Conservation (phyloP, 345 rosid species). For the Pugionium dolabratum region DNA sequence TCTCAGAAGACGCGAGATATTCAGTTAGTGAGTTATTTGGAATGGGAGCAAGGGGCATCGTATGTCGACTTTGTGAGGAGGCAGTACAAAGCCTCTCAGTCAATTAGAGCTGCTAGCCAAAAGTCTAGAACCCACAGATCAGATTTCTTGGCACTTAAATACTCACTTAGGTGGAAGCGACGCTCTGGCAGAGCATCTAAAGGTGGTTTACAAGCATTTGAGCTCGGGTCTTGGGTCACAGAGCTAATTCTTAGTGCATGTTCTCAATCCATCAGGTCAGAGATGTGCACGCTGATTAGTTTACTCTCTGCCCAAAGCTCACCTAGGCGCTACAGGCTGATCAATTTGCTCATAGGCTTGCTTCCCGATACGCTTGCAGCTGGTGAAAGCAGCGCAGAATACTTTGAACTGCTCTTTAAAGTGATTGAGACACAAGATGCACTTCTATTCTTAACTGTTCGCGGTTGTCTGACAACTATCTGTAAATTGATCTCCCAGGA, state of each 20-base stretch:
- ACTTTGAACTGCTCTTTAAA: constrained; percentile 89
- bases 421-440: constrained; percentile 92
- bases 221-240: constrained; percentile 96
- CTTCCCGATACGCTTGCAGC: constrained; percentile 86
- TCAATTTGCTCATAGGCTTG: constrained; percentile 78
- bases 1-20: constrained; percentile 73
- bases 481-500: constrained; percentile 86
- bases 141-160: constrained; percentile 88
- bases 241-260: constrained; percentile 98
- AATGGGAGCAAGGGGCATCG: constrained; percentile 98
- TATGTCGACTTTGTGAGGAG: constrained; percentile 98
- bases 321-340: constrained; percentile 71
- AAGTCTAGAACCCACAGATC: constrained; percentile 72
- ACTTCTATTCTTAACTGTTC: constrained; percentile 88
- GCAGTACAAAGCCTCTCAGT: constrained; percentile 87
- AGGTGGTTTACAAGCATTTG: constrained; percentile 72
- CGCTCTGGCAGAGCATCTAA: constrained; percentile 57
- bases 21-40: constrained; percentile 85
- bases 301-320: constrained; percentile 85
- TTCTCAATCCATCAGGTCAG: constrained; percentile 94
- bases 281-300: constrained; percentile 93
- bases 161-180: constrained; percentile 88
- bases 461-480: constrained; percentile 76
- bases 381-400: constrained; percentile 95
- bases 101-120: constrained; percentile 63